These are phyloP conservation scores for Colletotrichum sp. DNA, from an alignment of 2,329 filamentous ascomycete genomes.

Conservation along the genomic window DNA sequence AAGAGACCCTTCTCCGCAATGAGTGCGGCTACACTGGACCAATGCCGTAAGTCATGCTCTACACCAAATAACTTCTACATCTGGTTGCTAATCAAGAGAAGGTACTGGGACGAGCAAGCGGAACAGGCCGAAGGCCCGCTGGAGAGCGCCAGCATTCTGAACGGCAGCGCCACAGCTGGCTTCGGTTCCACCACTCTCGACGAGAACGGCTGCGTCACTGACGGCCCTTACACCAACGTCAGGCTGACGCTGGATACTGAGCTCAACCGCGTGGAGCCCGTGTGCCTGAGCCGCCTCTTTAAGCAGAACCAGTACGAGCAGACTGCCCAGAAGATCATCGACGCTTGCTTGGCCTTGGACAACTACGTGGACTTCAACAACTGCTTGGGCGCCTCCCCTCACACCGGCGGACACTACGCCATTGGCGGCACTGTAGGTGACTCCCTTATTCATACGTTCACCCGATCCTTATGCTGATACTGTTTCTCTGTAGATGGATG, in stretches of 20 bases:
- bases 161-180: conserved; percentile 29
- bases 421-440: conserved; percentile 8
- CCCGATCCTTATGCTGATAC: background rate
- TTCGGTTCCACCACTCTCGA: conserved; percentile 31
- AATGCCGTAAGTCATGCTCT: conserved; percentile 35
- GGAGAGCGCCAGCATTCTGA: conserved; percentile 28
- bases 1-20: conserved; percentile 32
- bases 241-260: background rate
- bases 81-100: background rate
- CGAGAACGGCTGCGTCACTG: conserved; percentile 24
- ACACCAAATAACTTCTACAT: background rate
- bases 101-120: conserved; percentile 14
- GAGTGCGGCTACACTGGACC: conserved; percentile 35
- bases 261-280: background rate
- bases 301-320: conserved; percentile 5
- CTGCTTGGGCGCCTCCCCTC: background rate
- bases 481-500: background rate
- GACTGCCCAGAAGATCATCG: background rate
- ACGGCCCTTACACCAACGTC: conserved; percentile 26
- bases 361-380: conserved; percentile 3
- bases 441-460: background rate
- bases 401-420: conserved; percentile 2
- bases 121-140: conserved; percentile 10
- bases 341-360: conserved; percentile 3
- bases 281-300: background rate